Base-by-base conservation (phyloP, 2,329 filamentous ascomycete species). In the Delphinella strobiligena region DNA sequence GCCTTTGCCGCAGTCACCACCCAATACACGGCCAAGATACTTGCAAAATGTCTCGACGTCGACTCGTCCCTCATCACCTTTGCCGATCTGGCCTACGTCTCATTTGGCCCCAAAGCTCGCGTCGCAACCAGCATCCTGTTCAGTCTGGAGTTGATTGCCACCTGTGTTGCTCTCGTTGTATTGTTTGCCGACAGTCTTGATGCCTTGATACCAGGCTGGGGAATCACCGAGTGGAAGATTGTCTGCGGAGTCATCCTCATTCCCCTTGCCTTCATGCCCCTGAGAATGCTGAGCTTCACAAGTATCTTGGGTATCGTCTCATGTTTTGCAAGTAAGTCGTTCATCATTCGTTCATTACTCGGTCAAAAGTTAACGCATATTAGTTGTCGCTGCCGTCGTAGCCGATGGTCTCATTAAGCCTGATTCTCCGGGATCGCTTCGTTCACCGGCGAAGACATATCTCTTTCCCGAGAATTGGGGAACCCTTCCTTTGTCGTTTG, bases 171-270 rank as follows among this genome's bases (percentile, higher is more conserved):
- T 3, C 70, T 94, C 3, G 75, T 93, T 22, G 84, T 94, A 15
- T 72, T 95, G n/a, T 96, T 96, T 59, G 84, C 85, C n/a, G 91
- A 96, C 62, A 93, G 84, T 33, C 70, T 96, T 50, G 68, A 84
- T 51, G 73, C 84, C 11, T 63, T 96, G 15, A 75, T 95, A 37
- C 83, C 86, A 0, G 77, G 74, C 0, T 62, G 82, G 46, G 76
- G 72, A 34, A 64, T 82, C 4, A 70, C 75, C 0, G 66, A 75
- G 45, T 96, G 89, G 88, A 96, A 96, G 62, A 67, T 89, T 22
- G 60, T 93, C 19, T 93, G 87, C 58, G 80, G 84, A 12, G 44
- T 85, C 14, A 66, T 93, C 40, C 67, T 96, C 48, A 67, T 93
- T 42, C 83, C 87, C 10, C 68, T 96, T 38, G 86, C 82, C 54